A percentile compares a stretch with the other conserved stretches of the same genome.
Evolutionary conservation across 768 basidiomycete species (phyloP).

Genomic region (Tephrocybe sp.): DNA sequence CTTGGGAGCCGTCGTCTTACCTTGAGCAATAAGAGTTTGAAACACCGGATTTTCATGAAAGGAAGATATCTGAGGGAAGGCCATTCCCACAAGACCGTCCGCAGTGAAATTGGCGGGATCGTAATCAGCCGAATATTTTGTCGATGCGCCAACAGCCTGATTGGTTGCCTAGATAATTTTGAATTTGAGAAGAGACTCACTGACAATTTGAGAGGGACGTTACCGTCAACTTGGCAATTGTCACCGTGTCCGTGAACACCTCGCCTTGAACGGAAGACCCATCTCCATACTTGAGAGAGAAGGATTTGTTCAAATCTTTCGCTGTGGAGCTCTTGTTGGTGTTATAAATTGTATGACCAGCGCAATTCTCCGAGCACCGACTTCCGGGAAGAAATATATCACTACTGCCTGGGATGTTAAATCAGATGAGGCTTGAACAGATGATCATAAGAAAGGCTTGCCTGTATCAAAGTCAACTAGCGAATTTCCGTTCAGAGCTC

Average conservation of each 20-base stretch:
- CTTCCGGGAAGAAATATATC: constrained; percentile 48
- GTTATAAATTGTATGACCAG: constrained; percentile 37
- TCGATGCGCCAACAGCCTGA: constrained; percentile 38
- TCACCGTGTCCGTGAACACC: constrained; percentile 49
- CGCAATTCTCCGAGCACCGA: constrained; percentile 33
- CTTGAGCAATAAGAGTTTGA: constrained; percentile 42
- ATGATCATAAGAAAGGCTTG: constrained; percentile 3
- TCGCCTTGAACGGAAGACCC: constrained; percentile 44
- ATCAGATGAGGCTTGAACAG: not conserved
- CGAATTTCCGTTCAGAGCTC: not conserved
- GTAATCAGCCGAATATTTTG: constrained; percentile 35
- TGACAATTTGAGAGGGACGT: too few relatives aligned
- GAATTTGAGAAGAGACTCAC: too few relatives aligned
- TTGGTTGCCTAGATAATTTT: constrained; percentile 26
- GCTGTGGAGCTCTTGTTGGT: constrained; percentile 39
- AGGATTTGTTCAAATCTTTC: constrained; percentile 26
- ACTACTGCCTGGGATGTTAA: constrained; percentile 35
- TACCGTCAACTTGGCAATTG: constrained; percentile 42
- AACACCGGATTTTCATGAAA: constrained; percentile 38
- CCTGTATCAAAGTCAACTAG: constrained; percentile 54
- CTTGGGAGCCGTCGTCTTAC: constrained; percentile 29
- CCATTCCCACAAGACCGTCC: constrained; percentile 47
- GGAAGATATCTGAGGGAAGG: constrained; percentile 36
- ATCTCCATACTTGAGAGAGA: constrained; percentile 50
- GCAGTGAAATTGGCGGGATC: constrained; percentile 28